These are phyloP conservation scores for Cylindrotheca fusiformis DNA, from an alignment of 108 stramenopile genomes.

Conservation along the genomic window DNA sequence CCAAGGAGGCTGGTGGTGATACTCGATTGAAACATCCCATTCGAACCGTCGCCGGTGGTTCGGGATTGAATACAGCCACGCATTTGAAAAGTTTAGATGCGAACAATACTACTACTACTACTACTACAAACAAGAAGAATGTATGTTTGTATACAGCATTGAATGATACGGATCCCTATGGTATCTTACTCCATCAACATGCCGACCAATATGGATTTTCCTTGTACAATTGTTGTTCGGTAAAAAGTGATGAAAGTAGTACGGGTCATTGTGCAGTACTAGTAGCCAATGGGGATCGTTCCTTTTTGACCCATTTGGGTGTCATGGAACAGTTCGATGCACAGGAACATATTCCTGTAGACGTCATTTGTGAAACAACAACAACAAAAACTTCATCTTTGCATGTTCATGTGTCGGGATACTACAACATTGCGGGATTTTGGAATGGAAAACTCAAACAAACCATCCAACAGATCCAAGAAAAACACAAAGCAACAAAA, in stretches of 20 bases:
- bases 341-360: conserved; percentile 34
- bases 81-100: conserved; percentile 47
- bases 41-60: conserved; percentile 61
- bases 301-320: conserved; percentile 77
- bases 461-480: conserved; percentile 32
- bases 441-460: conserved; percentile 49
- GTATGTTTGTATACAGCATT: conserved; percentile 63
- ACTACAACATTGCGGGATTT: conserved; percentile 66
- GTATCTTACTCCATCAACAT: conserved; percentile 51
- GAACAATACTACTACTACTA: conserved; percentile 3
- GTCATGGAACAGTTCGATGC: conserved; percentile 60
- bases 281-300: conserved; percentile 60
- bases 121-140: conserved; percentile 1
- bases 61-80: conserved; percentile 72
- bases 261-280: conserved; percentile 80
- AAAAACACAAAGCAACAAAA: conserved; percentile 2
- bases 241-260: conserved; percentile 9
- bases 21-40: conserved; percentile 58
- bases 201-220: conserved; percentile 46
- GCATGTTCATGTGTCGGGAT: conserved; percentile 73
- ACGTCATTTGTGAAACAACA: too few species aligned
- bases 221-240: conserved; percentile 49
- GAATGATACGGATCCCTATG: conserved; percentile 72
- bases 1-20: conserved; percentile 66
- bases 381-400: conserved; percentile 7